phyloP scores from a whole-genome alignment of 495 filamentous ascomycete genomes.

The Astrocystis sublimbata region DNA sequence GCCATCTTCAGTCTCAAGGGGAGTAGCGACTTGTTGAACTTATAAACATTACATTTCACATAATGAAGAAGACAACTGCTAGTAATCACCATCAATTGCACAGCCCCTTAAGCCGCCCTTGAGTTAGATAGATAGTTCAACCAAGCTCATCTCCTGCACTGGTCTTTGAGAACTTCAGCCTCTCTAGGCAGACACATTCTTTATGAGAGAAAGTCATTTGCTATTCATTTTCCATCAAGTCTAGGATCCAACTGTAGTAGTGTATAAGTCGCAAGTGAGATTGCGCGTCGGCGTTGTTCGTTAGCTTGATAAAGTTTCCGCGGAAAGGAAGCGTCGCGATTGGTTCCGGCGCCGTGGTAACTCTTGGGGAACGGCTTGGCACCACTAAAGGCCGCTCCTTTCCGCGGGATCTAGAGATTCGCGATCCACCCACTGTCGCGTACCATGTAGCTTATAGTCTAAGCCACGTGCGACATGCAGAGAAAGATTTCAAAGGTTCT shows the following conservation, averaged over 20 bases:
- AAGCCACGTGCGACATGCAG: too few relatives aligned
- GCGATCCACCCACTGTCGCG: too few relatives aligned
- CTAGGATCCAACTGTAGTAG: too few relatives aligned
- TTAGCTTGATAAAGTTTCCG: not conserved
- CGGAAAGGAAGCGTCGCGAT: conserved; percentile 8
- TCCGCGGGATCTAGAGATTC: not conserved
- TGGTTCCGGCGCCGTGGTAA: not conserved
- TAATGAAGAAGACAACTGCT: not conserved
- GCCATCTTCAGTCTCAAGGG: not conserved
- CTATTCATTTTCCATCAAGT: too few relatives aligned
- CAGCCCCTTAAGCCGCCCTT: not conserved
- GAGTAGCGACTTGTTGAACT: not conserved
- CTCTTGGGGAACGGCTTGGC: conserved; percentile 1
- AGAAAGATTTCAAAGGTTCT: too few relatives aligned
- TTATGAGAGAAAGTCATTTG: too few relatives aligned
- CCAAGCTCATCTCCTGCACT: not conserved
- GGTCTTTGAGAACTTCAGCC: too few relatives aligned
- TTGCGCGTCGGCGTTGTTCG: not conserved
- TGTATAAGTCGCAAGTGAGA: not conserved
- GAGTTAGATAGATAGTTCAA: not conserved
- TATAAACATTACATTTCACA: not conserved
- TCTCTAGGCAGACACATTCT: too few relatives aligned
- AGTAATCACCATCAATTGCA: not conserved
- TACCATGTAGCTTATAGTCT: too few relatives aligned
- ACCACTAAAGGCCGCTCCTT: not conserved